A percentile compares a stretch with the other conserved stretches of the same genome.
Evolutionary conservation across 1,139 yeast species (phyloP).

Genomic region (Suhomyces choctaworum): DNA sequence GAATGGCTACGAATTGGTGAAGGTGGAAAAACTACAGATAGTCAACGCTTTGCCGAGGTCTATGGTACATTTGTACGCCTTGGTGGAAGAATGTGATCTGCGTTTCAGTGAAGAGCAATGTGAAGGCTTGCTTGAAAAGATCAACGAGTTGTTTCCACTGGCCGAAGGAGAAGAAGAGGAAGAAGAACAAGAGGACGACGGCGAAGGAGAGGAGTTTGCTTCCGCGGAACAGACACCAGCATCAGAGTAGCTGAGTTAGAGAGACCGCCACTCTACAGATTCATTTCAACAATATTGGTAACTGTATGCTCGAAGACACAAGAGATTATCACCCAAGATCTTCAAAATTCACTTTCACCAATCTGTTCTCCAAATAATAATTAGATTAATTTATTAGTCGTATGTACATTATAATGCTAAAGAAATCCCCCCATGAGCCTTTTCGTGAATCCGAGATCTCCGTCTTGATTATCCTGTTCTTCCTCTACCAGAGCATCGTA

Average conservation of each 20-base stretch:
- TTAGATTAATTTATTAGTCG: not conserved
- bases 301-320: no score
- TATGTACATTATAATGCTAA: constrained; percentile 10
- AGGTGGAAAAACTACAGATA: constrained; percentile 82
- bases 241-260: constrained; percentile 1
- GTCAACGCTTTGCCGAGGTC: constrained; percentile 78
- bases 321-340: no score
- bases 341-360: no score
- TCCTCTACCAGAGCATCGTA: constrained; percentile 3
- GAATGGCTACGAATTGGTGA: constrained; percentile 61
- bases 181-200: constrained; percentile 24
- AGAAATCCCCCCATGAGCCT: constrained; percentile 17
- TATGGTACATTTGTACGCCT: constrained; percentile 72
- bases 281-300: no score
- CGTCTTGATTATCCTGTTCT: constrained; percentile 8
- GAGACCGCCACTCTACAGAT: no score
- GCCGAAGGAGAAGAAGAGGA: constrained; percentile 37
- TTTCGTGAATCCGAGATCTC: constrained; percentile 11
- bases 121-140: constrained; percentile 52
- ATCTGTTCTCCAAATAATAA: no score
- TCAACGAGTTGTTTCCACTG: constrained; percentile 51
- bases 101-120: constrained; percentile 68
- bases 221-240: constrained; percentile 14
- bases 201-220: constrained; percentile 16
- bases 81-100: constrained; percentile 90